Evolutionary conservation across 768 basidiomycete genomes (phyloP).

Genomic region (Clitopilus passeckerianus): DNA sequence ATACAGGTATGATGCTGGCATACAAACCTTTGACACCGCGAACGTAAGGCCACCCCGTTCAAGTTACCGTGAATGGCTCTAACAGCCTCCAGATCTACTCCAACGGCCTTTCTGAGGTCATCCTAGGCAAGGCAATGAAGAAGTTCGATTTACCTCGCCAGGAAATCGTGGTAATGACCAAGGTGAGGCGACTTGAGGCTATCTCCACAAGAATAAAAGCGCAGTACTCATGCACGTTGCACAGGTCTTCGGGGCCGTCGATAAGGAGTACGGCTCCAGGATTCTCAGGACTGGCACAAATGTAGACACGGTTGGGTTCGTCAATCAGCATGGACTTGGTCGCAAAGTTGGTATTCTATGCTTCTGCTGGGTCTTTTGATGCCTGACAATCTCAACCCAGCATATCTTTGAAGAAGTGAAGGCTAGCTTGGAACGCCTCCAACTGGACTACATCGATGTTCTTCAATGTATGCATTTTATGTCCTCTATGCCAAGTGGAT

Average conservation of each 20-base stretch:
- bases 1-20: constrained; percentile 51
- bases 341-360: constrained; percentile 11
- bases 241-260: constrained; percentile 34
- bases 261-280: constrained; percentile 11
- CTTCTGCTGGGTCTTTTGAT: not conserved
- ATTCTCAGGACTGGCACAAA: constrained; percentile 9
- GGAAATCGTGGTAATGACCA: constrained; percentile 75
- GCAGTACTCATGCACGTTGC: not conserved
- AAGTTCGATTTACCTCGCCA: constrained; percentile 62
- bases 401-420: constrained; percentile 72
- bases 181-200: constrained; percentile 28
- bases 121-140: constrained; percentile 72
- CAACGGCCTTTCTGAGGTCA: constrained; percentile 58
- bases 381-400: constrained; percentile 20
- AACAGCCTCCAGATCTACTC: constrained; percentile 33
- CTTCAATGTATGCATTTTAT: constrained; percentile 49
- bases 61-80: not conserved
- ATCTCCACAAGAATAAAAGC: too few relatives aligned
- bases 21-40: constrained; percentile 59
- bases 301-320: constrained; percentile 40
- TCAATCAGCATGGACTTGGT: constrained; percentile 46
- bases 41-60: constrained; percentile 23
- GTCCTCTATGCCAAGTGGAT: not conserved
- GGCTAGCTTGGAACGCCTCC: constrained; percentile 56
- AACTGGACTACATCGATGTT: constrained; percentile 74